phyloP scores from a whole-genome alignment of 208 protist genomes.

The Trichomonas gallinae region DNA sequence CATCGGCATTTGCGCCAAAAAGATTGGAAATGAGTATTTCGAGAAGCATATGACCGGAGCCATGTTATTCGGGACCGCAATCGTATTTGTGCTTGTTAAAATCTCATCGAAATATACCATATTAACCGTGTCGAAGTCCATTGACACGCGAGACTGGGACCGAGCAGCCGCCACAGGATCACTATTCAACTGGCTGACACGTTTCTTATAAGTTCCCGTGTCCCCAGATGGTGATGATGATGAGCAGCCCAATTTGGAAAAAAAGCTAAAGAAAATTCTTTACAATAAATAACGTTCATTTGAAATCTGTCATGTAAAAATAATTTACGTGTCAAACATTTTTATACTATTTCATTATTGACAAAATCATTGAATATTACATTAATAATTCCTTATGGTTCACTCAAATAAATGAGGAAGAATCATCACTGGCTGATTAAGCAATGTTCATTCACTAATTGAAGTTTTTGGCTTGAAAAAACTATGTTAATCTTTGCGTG shows the following conservation, averaged over 20 bases:
- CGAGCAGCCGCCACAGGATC: neutral
- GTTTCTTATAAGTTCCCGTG: neutral
- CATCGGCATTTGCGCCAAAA: neutral
- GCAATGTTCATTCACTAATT: too few species aligned
- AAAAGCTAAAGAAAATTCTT: neutral
- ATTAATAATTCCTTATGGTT: too few species aligned
- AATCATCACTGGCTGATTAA: too few species aligned
- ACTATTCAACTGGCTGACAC: neutral
- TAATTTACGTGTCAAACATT: neutral
- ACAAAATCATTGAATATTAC: too few species aligned
- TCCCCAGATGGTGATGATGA: neutral
- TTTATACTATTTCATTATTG: neutral
- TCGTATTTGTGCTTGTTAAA: neutral
- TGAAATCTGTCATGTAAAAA: neutral
- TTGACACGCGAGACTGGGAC: neutral
- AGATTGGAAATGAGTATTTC: neutral
- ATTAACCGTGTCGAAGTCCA: neutral
- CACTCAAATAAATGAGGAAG: too few species aligned
- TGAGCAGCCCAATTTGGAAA: neutral
- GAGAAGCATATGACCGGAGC: neutral
- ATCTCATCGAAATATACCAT: neutral
- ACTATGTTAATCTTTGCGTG: too few species aligned
- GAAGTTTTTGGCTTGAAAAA: too few species aligned
- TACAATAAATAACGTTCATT: neutral
- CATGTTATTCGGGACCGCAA: neutral